Evolutionary conservation across 139 green algal genomes (phyloP).

Genomic region (Chlorella sp.): DNA sequence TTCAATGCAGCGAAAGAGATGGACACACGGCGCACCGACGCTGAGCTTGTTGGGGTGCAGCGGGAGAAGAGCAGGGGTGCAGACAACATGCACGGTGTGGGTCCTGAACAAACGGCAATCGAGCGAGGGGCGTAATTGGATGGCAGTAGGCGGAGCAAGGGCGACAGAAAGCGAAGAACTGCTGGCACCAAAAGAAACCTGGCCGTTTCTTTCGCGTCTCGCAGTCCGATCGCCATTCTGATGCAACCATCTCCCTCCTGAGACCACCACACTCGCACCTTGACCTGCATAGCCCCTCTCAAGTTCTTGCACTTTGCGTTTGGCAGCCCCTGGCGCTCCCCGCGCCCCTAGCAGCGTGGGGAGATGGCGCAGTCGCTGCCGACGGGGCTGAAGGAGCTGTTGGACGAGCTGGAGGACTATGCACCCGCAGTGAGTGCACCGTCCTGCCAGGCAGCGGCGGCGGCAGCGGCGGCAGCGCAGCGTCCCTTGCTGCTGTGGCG

Average conservation of each 20-base stretch:
- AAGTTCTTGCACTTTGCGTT: no score
- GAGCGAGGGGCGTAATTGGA: no score
- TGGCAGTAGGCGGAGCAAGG: no score
- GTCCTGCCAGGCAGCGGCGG: not conserved
- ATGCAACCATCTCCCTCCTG: not conserved
- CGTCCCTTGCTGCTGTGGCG: not conserved
- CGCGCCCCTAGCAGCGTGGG: not conserved
- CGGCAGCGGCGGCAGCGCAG: not conserved
- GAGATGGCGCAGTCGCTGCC: slow-evolving; percentile 2
- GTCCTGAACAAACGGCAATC: no score
- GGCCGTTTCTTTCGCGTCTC: not conserved
- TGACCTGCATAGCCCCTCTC: no score
- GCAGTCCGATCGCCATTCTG: not conserved
- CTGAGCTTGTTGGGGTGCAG: no score
- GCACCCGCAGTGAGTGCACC: not conserved
- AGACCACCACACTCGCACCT: not conserved
- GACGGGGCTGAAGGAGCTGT: slow-evolving; percentile 6
- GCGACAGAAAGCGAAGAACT: no score
- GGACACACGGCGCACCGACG: no score
- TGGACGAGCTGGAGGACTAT: slow-evolving; percentile 19
- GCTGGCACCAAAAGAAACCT: not conserved
- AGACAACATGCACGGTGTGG: no score
- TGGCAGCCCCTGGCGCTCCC: not conserved
- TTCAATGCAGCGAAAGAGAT: no score
- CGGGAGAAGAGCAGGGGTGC: no score